Evolutionary conservation across 2,329 filamentous ascomycete genomes (phyloP).

Genomic region (Alternaria postmessia): DNA sequence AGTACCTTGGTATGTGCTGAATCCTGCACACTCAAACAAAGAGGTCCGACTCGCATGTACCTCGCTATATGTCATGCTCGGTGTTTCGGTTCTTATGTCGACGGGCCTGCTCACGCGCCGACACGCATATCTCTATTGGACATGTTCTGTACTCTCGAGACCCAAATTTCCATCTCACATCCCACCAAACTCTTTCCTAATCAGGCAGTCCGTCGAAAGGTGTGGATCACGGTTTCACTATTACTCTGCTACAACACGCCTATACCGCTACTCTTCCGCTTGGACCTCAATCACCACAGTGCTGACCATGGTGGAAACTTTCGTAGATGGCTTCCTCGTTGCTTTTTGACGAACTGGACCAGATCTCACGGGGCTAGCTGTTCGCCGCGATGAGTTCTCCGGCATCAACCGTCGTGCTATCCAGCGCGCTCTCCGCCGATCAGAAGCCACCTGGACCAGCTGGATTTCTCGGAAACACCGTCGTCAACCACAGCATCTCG

Average conservation of each 20-base stretch:
- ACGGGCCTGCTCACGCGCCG: background rate
- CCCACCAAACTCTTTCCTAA: background rate
- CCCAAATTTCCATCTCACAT: background rate
- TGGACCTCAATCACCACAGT: background rate
- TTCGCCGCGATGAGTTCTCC: background rate
- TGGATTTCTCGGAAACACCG: background rate
- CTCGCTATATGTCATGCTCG: too few species aligned
- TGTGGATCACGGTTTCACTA: background rate
- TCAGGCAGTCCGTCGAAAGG: background rate
- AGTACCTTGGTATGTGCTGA: fast-evolving
- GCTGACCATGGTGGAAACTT: background rate
- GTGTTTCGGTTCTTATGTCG: fast-evolving
- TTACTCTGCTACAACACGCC: fast-evolving
- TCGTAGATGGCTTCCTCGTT: background rate
- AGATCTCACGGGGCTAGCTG: background rate
- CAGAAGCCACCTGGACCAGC: background rate
- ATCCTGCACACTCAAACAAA: too few species aligned
- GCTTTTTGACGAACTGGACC: background rate
- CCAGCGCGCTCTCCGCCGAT: background rate
- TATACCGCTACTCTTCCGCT: background rate
- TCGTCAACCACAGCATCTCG: background rate
- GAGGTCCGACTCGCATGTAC: too few species aligned
- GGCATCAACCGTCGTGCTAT: background rate
- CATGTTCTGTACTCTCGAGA: background rate
- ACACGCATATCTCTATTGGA: background rate